phyloP scores from a whole-genome alignment of 805 yeast species.

The Tetrapisispora fleetii region DNA sequence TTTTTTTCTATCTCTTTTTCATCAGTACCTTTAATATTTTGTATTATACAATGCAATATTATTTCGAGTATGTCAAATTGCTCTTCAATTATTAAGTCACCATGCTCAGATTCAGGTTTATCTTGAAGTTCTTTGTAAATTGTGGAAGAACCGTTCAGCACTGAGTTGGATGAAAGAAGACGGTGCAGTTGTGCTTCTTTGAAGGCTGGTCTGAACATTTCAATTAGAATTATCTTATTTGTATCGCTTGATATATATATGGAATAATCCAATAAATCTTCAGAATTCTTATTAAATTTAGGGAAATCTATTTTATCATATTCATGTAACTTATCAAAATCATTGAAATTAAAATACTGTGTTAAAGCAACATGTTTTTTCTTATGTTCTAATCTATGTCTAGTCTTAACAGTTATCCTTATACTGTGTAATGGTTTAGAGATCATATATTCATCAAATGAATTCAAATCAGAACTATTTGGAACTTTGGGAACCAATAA shows the following conservation, averaged over 20 bases:
- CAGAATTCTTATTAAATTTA: constrained; percentile 16
- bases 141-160: not conserved
- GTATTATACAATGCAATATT: not conserved
- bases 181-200: constrained; percentile 33
- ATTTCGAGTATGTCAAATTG: not conserved
- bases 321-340: constrained; percentile 17
- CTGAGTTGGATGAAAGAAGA: constrained; percentile 30
- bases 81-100: constrained; percentile 37
- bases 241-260: constrained; percentile 39
- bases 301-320: constrained; percentile 23
- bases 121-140: constrained; percentile 29
- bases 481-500: constrained; percentile 7
- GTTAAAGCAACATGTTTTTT: constrained; percentile 26
- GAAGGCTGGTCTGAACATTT: constrained; percentile 45
- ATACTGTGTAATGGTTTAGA: constrained; percentile 25
- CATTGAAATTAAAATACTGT: constrained; percentile 25
- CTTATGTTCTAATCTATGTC: constrained; percentile 17
- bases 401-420: constrained; percentile 27
- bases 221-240: constrained; percentile 41
- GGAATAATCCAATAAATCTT: constrained; percentile 36
- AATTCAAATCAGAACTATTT: constrained; percentile 8
- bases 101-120: constrained; percentile 40
- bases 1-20: not conserved
- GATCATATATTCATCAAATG: constrained; percentile 5
- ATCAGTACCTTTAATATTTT: not conserved